A percentile compares a stretch with the other conserved stretches of the same genome.
Evolutionary conservation across 2,329 filamentous ascomycete genomes (phyloP).

Genomic region (Venturia oleaginea): DNA sequence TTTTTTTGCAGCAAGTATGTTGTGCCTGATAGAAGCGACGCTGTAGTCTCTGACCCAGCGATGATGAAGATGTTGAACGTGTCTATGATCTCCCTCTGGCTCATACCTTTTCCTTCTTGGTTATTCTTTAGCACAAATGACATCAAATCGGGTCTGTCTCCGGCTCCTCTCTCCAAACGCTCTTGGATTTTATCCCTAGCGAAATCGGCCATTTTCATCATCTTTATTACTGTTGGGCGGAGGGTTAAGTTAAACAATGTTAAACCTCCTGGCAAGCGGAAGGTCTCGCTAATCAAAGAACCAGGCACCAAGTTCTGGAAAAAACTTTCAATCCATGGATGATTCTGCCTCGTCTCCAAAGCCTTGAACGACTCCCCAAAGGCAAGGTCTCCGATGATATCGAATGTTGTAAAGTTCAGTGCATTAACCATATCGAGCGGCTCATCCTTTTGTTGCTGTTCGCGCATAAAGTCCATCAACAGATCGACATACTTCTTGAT

Average conservation of each 20-base stretch:
- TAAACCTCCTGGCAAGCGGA: slow-evolving; percentile 15
- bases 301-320: slow-evolving; percentile 21
- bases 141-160: slow-evolving; percentile 16
- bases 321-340: slow-evolving; percentile 22
- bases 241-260: slow-evolving; percentile 19
- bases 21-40: slow-evolving; percentile 4
- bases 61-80: slow-evolving; percentile 20
- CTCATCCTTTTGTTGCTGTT: not conserved
- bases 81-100: slow-evolving; percentile 23
- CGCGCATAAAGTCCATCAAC: slow-evolving; percentile 22
- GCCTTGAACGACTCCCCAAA: slow-evolving; percentile 27
- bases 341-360: slow-evolving; percentile 22
- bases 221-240: not conserved
- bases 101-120: slow-evolving; percentile 16
- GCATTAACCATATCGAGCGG: slow-evolving; percentile 16
- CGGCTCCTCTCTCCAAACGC: slow-evolving; percentile 19
- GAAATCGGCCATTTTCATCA: not conserved
- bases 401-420: slow-evolving; percentile 24
- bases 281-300: slow-evolving; percentile 19
- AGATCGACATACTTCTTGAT: slow-evolving; percentile 26
- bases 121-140: slow-evolving; percentile 5
- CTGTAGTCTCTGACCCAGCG: slow-evolving; percentile 13
- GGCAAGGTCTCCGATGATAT: slow-evolving; percentile 23
- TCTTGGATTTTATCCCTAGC: slow-evolving; percentile 23
- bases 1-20: not conserved